These are phyloP conservation scores for Skeletonema potamos DNA, from an alignment of 108 stramenopile species.

Conservation along the genomic window DNA sequence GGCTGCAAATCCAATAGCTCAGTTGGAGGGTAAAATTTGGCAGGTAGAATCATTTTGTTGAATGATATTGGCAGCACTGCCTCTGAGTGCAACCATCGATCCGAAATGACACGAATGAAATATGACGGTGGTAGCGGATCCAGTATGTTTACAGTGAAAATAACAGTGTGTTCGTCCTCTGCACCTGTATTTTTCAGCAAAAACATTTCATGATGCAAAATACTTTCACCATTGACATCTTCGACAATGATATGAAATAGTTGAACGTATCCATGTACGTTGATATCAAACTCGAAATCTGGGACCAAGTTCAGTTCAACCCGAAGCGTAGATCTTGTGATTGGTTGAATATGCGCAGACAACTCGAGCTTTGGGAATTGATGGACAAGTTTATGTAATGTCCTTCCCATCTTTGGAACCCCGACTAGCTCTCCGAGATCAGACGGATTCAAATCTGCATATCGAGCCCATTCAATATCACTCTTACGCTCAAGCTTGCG, in stretches of 20 bases:
- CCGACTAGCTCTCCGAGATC: conserved; percentile 98
- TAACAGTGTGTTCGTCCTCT: conserved; percentile 89
- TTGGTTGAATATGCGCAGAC: conserved; percentile 94
- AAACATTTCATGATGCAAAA: conserved; percentile 95
- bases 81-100: conserved; percentile 96
- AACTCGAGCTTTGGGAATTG: conserved; percentile 95
- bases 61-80: conserved; percentile 93
- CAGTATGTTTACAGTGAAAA: conserved; percentile 92
- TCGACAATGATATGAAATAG: conserved; percentile 96
- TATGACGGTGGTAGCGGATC: conserved; percentile 98
- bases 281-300: conserved; percentile 92
- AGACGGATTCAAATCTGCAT: conserved; percentile 90
- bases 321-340: conserved; percentile 92
- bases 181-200: conserved; percentile 70
- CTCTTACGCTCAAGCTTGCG: conserved; percentile 95
- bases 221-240: conserved; percentile 94
- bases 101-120: conserved; percentile 93
- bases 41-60: conserved; percentile 94
- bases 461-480: conserved; percentile 96
- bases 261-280: conserved; percentile 90
- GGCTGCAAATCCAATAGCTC: conserved; percentile 98
- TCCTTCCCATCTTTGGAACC: conserved; percentile 96
- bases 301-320: conserved; percentile 92
- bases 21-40: conserved; percentile 94
- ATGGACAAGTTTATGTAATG: conserved; percentile 95